These are phyloP conservation scores for Pleoardoris graminearum DNA, from an alignment of 2,329 filamentous ascomycete species.

Conservation along the genomic window DNA sequence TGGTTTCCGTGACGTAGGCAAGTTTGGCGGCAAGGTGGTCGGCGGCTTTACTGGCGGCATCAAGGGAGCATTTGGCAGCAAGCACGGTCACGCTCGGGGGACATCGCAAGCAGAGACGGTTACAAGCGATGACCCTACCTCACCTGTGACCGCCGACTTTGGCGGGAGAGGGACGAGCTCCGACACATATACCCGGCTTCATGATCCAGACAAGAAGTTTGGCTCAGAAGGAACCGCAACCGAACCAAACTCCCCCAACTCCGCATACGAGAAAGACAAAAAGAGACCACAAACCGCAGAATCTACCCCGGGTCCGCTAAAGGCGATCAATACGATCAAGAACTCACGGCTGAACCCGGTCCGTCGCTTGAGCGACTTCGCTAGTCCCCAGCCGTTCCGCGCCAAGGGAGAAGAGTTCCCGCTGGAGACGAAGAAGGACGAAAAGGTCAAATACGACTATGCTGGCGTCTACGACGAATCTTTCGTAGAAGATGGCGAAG, in stretches of 20 bases:
- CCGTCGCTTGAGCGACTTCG: constrained; percentile 41
- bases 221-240: constrained; percentile 24
- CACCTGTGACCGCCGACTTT: constrained; percentile 35
- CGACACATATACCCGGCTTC: constrained; percentile 38
- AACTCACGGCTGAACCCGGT: constrained; percentile 30
- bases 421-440: constrained; percentile 28
- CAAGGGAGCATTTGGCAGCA: constrained; percentile 36
- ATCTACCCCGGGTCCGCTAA: constrained; percentile 20
- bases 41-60: constrained; percentile 48
- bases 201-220: constrained; percentile 27
- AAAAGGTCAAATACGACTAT: constrained; percentile 37
- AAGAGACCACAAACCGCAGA: constrained; percentile 19
- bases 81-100: constrained; percentile 16
- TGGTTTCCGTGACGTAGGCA: constrained; percentile 56
- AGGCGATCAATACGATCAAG: constrained; percentile 27
- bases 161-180: constrained; percentile 31
- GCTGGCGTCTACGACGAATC: constrained; percentile 37
- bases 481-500: constrained; percentile 36
- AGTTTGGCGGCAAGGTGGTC: constrained; percentile 44
- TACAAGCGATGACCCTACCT: constrained; percentile 26
- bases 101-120: constrained; percentile 23
- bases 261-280: constrained; percentile 22
- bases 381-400: constrained; percentile 51
- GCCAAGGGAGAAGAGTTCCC: constrained; percentile 45
- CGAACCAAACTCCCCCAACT: constrained; percentile 29